Evolutionary conservation across 2,329 filamentous ascomycete species (phyloP).

Genomic region (Venturia aucupariae): DNA sequence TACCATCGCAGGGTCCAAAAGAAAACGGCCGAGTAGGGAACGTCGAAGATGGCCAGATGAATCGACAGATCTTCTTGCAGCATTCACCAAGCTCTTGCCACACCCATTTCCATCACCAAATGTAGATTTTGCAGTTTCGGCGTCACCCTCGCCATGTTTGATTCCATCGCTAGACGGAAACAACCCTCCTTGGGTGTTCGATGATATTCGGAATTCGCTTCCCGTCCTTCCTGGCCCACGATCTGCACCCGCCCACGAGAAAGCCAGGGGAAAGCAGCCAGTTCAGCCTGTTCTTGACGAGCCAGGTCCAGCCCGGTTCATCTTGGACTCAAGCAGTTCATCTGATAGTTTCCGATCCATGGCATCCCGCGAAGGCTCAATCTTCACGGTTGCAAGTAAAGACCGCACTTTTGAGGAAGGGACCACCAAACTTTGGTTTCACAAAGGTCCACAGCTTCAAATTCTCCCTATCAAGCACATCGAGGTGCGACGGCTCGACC

Average conservation of each 20-base stretch:
- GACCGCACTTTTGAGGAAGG: conserved; percentile 9
- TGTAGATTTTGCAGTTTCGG: neutral
- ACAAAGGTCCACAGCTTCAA: conserved; percentile 4
- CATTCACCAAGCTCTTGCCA: neutral
- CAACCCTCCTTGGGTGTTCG: neutral
- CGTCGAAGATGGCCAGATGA: neutral
- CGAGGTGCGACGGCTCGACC: conserved; percentile 10
- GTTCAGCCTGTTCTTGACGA: neutral
- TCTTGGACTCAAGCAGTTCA: neutral
- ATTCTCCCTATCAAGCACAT: conserved; percentile 1
- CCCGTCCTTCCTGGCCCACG: neutral
- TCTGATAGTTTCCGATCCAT: conserved; percentile 11
- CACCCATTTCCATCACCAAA: neutral
- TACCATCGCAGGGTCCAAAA: neutral
- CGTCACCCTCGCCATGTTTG: neutral
- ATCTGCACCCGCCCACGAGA: neutral
- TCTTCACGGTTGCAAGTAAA: conserved; percentile 3
- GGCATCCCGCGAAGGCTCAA: conserved; percentile 11
- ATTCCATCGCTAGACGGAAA: neutral
- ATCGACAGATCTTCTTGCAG: neutral
- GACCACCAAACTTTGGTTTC: conserved; percentile 10
- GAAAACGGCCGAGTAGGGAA: conserved; percentile 6
- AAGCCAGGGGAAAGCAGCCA: neutral
- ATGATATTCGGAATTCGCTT: conserved; percentile 4
- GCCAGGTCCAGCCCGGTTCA: neutral